Evolutionary conservation across 768 basidiomycete genomes (phyloP), one percentile per base, ranked within the genome.

Genomic region (Leccinum obscurum): DNA sequence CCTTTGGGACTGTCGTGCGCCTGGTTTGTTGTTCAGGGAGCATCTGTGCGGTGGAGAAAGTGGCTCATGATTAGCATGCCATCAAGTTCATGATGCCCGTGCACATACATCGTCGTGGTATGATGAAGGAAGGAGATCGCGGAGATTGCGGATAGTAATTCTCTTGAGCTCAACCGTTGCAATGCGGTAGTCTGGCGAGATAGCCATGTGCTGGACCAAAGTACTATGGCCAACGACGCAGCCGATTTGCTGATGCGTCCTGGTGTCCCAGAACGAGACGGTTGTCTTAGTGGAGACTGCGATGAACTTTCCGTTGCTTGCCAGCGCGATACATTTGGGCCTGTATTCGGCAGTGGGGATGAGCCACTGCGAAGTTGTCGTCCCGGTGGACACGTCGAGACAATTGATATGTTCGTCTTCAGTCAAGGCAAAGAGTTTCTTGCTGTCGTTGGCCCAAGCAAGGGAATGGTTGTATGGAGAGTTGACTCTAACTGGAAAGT

Each of bases 81-180:
- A 20, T n/a, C 41, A 14, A 7, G 15, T 24, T 6, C 20, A 20
- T 7, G 30, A 24, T 26, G 20, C 3, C 11, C 11, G 2, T 13
- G 11, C 5, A 56, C 64, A 32, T 26, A 66, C 65, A 24, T 34
- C 24, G 17, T 37, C 15, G 20, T 15, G 22, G 54, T 63, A 66
- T 3, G 15, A n/a, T 4, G 61, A 34, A 3, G 58, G 56, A 34
- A 66, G n/a, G 8, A 60, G n/a, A 8, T 57, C 54, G 1, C 1
- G 24, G 3, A 66, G 56, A 26, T 22, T 55, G n/a, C 39, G 28
- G 11, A 66, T 11, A 17, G 52, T 55, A 14, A 66, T 58, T 24
- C 17, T 58, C 3, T 37, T 11, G 24, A 17, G 17, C 9, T 55
- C 64, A 5, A n/a, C 20, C 3, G 55, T 26, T 14, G 35, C 52